A percentile compares a stretch with the other conserved stretches of the same genome.
These are phyloP conservation scores for Gigaspora rosea DNA, from an alignment of 192 early-diverging fungal species.

Conservation along the genomic window DNA sequence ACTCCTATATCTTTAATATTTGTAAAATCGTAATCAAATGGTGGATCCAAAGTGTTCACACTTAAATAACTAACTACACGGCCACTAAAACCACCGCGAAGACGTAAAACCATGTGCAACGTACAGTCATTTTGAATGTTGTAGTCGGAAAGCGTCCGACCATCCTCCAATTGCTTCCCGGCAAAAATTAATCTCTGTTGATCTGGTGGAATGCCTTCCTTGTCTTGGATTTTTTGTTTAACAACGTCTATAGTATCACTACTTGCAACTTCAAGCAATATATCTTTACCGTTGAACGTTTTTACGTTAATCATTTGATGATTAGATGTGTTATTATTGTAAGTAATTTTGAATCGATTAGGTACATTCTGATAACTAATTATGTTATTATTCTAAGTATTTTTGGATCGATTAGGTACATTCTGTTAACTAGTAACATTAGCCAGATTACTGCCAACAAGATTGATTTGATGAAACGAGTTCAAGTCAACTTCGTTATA, in stretches of 20 bases:
- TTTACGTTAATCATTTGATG: neutral
- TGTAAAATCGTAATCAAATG: constrained; percentile 22
- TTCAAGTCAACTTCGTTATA: neutral
- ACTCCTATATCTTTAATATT: constrained; percentile 3
- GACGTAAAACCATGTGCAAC: constrained; percentile 63
- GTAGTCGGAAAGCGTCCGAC: constrained; percentile 63
- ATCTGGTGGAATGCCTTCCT: constrained; percentile 72
- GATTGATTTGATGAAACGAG: neutral
- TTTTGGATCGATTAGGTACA: too few species aligned
- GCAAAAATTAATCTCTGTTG: constrained; percentile 71
- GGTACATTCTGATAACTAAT: too few species aligned
- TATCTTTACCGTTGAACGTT: constrained; percentile 89
- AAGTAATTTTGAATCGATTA: too few species aligned
- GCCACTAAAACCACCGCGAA: constrained; percentile 66
- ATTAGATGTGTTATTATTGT: too few species aligned
- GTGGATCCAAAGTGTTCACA: neutral
- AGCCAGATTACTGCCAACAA: neutral
- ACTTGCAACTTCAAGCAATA: constrained; percentile 77
- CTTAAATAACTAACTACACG: neutral
- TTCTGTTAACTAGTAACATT: too few species aligned
- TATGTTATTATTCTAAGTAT: too few species aligned
- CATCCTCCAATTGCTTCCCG: constrained; percentile 73
- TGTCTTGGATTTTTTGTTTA: constrained; percentile 73
- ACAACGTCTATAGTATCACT: constrained; percentile 68
- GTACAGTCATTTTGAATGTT: constrained; percentile 71